Base-by-base conservation (phyloP, 2,329 filamentous ascomycete species). In the Zasmidium cellare region DNA sequence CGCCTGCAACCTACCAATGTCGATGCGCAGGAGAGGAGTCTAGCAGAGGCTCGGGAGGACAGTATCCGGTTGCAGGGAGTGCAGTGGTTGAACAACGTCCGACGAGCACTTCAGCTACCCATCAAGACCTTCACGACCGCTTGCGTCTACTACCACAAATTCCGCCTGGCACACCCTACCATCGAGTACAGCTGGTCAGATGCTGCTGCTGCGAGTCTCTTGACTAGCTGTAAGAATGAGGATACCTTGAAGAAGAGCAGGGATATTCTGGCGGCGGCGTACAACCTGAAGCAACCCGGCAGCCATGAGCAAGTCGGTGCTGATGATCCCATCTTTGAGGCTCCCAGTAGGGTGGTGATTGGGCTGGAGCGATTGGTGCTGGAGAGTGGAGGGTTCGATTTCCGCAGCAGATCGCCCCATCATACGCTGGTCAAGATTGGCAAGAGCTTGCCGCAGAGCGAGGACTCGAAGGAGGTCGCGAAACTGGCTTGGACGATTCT, bases 241-340 rank as follows among this genome's bases (percentile, higher is more conserved):
- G 94, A 99, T 74, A 99, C 94, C 0, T 84, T 97, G 65, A 99
- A 99, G 77, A 97, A 97, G 79, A 96, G 91, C 2, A 87, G 85
- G 57, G 94, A 99, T 63, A 96, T 99, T 60, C 80, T 97, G 16
- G 96, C 91, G 58, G 92, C 92, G 1, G 88, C 91, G 22, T 91
- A 93, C 76, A 97, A 96, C 70, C 78, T 96, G 38, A 94, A 92
- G 75, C 84, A 80, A 76, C 71, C 84, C 68, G 65, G 63, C 9
- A 58, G 87, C 76, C 73, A 89, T 74, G 82, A 91, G 75, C 75
- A 89, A 73, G 72, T 87, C 38, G 88, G 88, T 18, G 84, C 90
- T 2, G 93, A 97, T 74, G 92, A 97, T 74, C 87, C 88, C 72
- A 79, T 89, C 23, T 96, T 97, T 65, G 93, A 97, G 53, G 80